Evolutionary conservation across 306 rosid genomes (phyloP).

Genomic region (Citrullus colocynthis): DNA sequence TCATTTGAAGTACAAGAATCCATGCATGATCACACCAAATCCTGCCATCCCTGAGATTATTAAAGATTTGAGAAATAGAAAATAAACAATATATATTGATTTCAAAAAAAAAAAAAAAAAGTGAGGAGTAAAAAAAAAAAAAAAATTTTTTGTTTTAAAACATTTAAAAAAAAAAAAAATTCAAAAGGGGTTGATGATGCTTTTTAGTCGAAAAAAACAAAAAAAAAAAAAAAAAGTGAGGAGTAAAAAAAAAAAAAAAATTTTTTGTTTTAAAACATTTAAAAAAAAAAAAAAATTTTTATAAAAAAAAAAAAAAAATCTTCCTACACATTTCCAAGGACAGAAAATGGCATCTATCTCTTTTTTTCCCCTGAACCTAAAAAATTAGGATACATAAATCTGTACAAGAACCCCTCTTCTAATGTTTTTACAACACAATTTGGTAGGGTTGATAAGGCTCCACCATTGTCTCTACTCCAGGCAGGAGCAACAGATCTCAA

Average conservation of each 20-base stretch:
- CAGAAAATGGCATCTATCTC: not conserved
- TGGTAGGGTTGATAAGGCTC: not conserved
- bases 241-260: no score
- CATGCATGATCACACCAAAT: constrained; percentile 1
- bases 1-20: not conserved
- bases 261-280: no score
- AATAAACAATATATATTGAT: no score
- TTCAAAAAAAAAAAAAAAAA: no score
- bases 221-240: not conserved
- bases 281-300: no score
- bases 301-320: not conserved
- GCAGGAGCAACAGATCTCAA: constrained; percentile 21
- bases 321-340: not conserved
- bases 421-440: constrained; percentile 10
- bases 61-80: no score
- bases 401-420: constrained; percentile 5
- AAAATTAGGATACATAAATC: constrained; percentile 12
- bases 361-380: constrained; percentile 6
- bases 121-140: no score
- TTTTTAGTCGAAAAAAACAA: not conserved
- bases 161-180: no score
- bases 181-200: not conserved
- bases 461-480: not conserved
- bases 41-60: not conserved
- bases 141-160: no score